phyloP scores from a whole-genome alignment of 257 asterid species.

The Salvia splendens region DNA sequence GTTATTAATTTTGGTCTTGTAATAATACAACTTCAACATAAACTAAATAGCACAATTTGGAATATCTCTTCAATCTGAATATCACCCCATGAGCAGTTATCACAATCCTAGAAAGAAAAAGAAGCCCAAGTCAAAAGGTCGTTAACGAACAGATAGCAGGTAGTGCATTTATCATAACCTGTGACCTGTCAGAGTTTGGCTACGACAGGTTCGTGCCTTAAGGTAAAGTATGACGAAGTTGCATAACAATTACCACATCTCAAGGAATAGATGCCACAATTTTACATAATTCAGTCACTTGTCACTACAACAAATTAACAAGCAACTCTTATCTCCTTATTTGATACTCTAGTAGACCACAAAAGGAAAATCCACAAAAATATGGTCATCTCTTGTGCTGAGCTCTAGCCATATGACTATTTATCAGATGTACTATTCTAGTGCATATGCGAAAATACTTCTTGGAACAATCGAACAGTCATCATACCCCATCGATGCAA shows the following conservation, averaged over 20 bases:
- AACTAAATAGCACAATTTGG: conserved; percentile 25
- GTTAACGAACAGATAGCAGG: conserved; percentile 21
- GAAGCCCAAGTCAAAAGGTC: conserved; percentile 42
- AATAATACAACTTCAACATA: conserved; percentile 30
- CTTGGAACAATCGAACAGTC: conserved; percentile 56
- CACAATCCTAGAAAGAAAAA: conserved; percentile 62
- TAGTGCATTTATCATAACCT: neutral
- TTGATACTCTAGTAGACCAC: conserved; percentile 27
- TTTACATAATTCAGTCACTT: conserved; percentile 27
- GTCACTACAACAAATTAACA: conserved; percentile 23
- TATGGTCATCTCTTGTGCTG: conserved; percentile 26
- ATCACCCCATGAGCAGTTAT: conserved; percentile 47
- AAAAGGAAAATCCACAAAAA: conserved; percentile 30
- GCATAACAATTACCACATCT: conserved; percentile 9
- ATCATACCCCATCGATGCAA: conserved; percentile 76
- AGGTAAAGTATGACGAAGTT: neutral
- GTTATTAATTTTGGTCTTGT: conserved; percentile 20
- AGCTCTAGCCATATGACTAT: conserved; percentile 40
- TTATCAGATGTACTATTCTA: conserved; percentile 48
- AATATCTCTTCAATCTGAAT: conserved; percentile 44
- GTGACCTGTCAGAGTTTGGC: neutral
- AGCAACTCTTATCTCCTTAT: conserved; percentile 18
- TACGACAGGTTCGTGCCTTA: neutral
- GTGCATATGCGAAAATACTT: conserved; percentile 44
- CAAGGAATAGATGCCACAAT: conserved; percentile 22